These are phyloP conservation scores for Eimeria falciformis DNA, from an alignment of 169 alveolate genomes.

Conservation along the genomic window DNA sequence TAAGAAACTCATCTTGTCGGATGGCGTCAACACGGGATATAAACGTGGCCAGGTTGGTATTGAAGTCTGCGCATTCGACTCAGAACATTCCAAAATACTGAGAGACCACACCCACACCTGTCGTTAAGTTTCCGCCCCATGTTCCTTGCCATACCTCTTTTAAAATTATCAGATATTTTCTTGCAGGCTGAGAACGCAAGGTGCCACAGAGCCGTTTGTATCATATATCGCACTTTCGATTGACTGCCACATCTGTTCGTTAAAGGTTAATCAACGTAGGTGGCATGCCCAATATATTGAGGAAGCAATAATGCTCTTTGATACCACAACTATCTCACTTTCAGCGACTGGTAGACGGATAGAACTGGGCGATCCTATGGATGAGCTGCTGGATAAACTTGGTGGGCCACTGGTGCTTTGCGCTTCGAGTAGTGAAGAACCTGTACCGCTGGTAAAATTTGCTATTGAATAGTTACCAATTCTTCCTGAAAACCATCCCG, in stretches of 20 bases:
- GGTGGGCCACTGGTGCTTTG: too few relatives aligned
- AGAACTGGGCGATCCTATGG: too few relatives aligned
- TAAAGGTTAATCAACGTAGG: background rate
- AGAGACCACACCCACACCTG: background rate
- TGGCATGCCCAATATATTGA: background rate
- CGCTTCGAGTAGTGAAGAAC: background rate
- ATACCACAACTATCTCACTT: too few relatives aligned
- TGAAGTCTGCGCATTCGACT: conserved; percentile 23
- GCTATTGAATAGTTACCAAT: background rate
- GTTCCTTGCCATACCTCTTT: background rate
- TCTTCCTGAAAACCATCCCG: background rate
- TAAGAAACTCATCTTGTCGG: background rate
- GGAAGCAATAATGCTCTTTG: background rate
- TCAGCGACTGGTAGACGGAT: too few relatives aligned
- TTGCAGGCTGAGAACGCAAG: conserved; percentile 29
- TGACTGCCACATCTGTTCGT: background rate
- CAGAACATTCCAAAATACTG: background rate
- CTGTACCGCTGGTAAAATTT: background rate
- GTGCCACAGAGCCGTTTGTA: background rate
- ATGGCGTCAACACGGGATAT: conserved; percentile 10
- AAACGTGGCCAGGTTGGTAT: conserved; percentile 5
- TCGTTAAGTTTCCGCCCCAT: background rate
- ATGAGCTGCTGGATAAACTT: too few relatives aligned
- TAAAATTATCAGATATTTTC: background rate
- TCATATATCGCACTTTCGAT: background rate